These are phyloP conservation scores for Pichia scutulata DNA, from an alignment of 805 yeast species.

Conservation along the genomic window DNA sequence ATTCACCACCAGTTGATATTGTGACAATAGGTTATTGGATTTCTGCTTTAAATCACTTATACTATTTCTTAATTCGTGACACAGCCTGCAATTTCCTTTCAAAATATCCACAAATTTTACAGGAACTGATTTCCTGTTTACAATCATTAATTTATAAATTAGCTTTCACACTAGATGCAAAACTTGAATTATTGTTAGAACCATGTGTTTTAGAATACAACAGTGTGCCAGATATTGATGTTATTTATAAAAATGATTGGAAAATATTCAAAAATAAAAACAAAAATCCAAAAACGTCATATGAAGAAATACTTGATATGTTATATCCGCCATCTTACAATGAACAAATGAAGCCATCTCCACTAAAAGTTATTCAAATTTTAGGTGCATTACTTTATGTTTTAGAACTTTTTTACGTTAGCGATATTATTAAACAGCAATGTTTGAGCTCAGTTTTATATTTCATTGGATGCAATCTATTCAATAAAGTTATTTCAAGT, in stretches of 20 bases:
- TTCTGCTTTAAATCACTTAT: slow-evolving; percentile 65
- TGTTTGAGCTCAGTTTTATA: slow-evolving; percentile 69
- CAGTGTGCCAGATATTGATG: slow-evolving; percentile 75
- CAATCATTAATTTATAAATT: slow-evolving; percentile 61
- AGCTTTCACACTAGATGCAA: slow-evolving; percentile 55
- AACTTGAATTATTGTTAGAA: slow-evolving; percentile 50
- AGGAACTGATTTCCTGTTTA: slow-evolving; percentile 45
- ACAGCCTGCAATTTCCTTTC: slow-evolving; percentile 42
- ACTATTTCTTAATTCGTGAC: slow-evolving; percentile 69
- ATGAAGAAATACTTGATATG: slow-evolving; percentile 68
- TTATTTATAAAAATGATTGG: slow-evolving; percentile 68
- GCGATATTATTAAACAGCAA: slow-evolving; percentile 70
- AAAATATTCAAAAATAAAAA: slow-evolving; percentile 40
- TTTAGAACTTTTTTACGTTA: slow-evolving; percentile 71
- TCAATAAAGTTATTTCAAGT: slow-evolving; percentile 63
- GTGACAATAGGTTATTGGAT: slow-evolving; percentile 82
- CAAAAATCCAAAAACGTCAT: slow-evolving; percentile 36
- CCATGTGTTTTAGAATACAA: slow-evolving; percentile 67
- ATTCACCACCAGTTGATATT: slow-evolving; percentile 40
- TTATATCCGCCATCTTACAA: slow-evolving; percentile 78
- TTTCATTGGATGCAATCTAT: slow-evolving; percentile 65
- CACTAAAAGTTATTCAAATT: slow-evolving; percentile 75
- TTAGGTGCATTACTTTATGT: slow-evolving; percentile 85
- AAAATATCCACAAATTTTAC: slow-evolving; percentile 50
- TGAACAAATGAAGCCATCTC: slow-evolving; percentile 82